Base-by-base conservation (phyloP, 768 basidiomycete species). In the Rhizopogon rudus region DNA sequence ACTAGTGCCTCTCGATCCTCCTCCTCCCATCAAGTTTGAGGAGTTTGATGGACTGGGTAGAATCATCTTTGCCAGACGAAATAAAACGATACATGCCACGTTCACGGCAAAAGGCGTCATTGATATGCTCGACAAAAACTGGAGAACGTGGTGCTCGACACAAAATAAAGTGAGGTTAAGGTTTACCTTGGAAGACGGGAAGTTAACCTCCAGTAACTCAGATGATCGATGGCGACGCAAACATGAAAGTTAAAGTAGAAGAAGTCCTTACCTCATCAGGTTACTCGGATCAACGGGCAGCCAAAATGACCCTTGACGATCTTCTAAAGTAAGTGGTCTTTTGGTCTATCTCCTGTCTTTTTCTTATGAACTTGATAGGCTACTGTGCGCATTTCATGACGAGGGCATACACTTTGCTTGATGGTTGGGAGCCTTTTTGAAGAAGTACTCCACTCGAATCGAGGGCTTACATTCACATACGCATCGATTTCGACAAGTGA, bases 1-100 rank as follows among this genome's bases (percentile, higher is more conserved):
- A 51, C 77, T 99, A 56, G 90, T 86, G 5, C 97, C 96, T 2
- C 77, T 88, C 46, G 93, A 98, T 66, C 97, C 97, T 4, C 97
- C 97, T 0, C 97, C 97, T 1, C 93, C 94, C 0, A 82, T 99
- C 57, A 85, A 86, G 67, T 99, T 98, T 60, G 95, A 95, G 64
- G 97, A 99, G 71, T 98, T 98, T 66, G 97, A 99, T 67, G 97
- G 97, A 1, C 77, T 99, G 59, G 91, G 84, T 45, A 80, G 97
- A 43, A 93, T 98, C 53, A 73, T 97, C 40, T 98, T 98, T 67
- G 85, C 84, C 31, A 75, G 96, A 57, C 81, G 88, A 61, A 98
- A 98, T 68, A 98, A 97, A 74, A 92, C 84, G 6, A 75, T 93
- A 0, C 83, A 93, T 63, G 93, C 87, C 9, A 91, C 86, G 61